phyloP scores from a whole-genome alignment of 108 stramenopile genomes.

The Cyclotella choctawhatcheeana region DNA sequence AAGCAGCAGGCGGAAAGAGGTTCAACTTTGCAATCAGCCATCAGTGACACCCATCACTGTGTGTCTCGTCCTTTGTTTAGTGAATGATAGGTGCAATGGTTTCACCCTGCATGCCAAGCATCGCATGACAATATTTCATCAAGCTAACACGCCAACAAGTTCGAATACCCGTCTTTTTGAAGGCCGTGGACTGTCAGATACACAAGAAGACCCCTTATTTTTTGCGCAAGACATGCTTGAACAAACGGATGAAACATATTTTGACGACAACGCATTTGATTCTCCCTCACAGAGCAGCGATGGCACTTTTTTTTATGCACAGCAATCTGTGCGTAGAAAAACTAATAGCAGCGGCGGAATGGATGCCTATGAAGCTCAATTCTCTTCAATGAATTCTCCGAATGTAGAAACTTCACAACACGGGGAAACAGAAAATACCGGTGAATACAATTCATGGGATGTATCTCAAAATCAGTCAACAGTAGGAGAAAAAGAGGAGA shows the following conservation, averaged over 20 bases:
- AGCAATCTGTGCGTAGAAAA: not conserved
- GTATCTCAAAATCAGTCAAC: not conserved
- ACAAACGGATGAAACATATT: not conserved
- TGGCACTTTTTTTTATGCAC: not conserved
- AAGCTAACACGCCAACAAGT: too few species aligned
- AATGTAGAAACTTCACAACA: not conserved
- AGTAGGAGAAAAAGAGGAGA: not conserved
- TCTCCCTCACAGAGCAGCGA: not conserved
- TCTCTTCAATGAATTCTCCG: not conserved
- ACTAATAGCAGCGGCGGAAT: constrained; percentile 2
- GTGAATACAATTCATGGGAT: not conserved
- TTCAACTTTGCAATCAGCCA: too few species aligned
- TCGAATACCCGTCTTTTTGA: not conserved
- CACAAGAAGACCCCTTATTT: not conserved
- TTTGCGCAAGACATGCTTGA: constrained; percentile 1
- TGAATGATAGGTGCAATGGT: too few species aligned
- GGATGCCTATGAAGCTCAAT: constrained; percentile 16
- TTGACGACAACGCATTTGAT: not conserved
- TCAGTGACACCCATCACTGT: too few species aligned
- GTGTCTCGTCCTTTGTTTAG: too few species aligned
- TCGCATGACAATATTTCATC: too few species aligned
- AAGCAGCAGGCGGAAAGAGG: too few species aligned
- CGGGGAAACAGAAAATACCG: not conserved
- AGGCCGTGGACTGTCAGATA: not conserved
- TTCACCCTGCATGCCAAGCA: too few species aligned